Conservation (phyloP, 2,329 filamentous ascomycete species). For the Ascochyta fabae region DNA sequence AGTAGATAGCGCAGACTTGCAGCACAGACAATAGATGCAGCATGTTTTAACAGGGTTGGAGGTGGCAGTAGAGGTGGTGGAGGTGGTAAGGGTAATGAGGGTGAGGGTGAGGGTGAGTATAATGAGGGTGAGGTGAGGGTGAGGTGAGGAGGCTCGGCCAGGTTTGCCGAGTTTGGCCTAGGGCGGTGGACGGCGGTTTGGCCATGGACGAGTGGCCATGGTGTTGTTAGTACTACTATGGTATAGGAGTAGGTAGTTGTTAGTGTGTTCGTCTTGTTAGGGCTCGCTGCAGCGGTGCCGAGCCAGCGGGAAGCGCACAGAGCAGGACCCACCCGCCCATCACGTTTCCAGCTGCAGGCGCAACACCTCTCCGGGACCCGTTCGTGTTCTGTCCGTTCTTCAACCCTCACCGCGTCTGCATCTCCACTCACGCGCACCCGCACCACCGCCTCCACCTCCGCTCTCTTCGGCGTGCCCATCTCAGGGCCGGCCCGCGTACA, state of each 20-base stretch:
- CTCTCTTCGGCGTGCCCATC: slow-evolving; percentile 23
- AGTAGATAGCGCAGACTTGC: no score
- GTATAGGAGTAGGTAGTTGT: no score
- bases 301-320: not conserved
- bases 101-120: no score
- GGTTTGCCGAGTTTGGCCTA: not conserved
- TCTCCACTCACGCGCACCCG: not conserved
- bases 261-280: not conserved
- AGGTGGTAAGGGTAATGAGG: no score
- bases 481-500: slow-evolving; percentile 24
- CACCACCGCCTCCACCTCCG: not conserved
- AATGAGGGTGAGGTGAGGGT: no score
- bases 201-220: no score
- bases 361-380: not conserved
- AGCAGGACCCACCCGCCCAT: not conserved
- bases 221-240: no score
- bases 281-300: not conserved
- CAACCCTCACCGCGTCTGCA: slow-evolving; percentile 2
- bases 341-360: not conserved
- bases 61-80: not conserved
- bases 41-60: not conserved
- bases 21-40: not conserved
- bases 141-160: no score
- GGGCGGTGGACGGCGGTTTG: not conserved
- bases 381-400: slow-evolving; percentile 8